Base-by-base conservation (phyloP, 1,284 basidiomycete genomes). In the Boletus semigastroideus region DNA sequence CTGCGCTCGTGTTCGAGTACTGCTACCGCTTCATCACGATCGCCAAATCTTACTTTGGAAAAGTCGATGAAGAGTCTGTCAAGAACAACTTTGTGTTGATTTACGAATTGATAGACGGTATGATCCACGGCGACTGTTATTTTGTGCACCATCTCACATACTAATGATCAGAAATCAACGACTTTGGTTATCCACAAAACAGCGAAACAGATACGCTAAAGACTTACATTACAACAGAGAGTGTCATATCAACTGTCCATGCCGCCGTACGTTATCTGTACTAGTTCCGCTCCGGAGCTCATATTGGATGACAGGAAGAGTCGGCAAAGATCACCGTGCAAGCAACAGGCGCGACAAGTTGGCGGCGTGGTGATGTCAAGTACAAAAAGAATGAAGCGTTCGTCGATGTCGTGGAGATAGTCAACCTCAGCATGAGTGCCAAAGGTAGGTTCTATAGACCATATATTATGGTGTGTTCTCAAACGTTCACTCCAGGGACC, bases 121-220 rank as follows among this genome's bases (percentile, higher is more conserved):
- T 50, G 80, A 56, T 34, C 27, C n/a, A 5, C 17, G 5, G 9
- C 27, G 12, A 36, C 14, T n/a, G 7, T 22, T 37, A 19, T 43
- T 12, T 13, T 14, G 10, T 40, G 16, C n/a, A 4, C 7, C 22
- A 19, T 39, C 49, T 55, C 31, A 49, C 52, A 43, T 22, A 40
- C 33, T 6, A 25, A 40, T 16, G 31, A 38, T 22, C 49, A 97
- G 95, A 99, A 74, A 97, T 98, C 68, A 86, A 93, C 66, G 96
- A 99, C 74, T 99, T 98, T 74, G 96, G 97, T 38, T 99, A 96
- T 73, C 96, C 96, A n/a, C 97, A 99, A 71, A 99, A 98, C 70
- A 96, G 94, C 59, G 96, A 99, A 71, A 94, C 91, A 42, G 95
- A 98, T 70, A 97, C 96, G 5, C 78, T 99, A 42, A 99, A 99